Evolutionary conservation across 208 protist species (phyloP).

Genomic region (Leishmania aethiopica): DNA sequence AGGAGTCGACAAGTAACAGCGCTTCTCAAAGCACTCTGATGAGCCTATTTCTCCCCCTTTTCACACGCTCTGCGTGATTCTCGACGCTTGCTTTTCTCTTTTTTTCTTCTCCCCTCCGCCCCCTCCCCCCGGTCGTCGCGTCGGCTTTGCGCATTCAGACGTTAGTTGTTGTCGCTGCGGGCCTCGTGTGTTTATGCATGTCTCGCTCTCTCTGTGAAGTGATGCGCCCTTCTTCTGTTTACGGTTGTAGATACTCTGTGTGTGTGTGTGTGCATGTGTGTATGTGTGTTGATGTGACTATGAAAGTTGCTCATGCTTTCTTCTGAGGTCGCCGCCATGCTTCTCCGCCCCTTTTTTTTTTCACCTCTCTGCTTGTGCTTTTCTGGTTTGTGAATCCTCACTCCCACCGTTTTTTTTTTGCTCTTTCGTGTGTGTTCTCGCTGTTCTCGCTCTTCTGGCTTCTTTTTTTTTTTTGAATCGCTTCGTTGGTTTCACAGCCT

Average conservation of each 20-base stretch:
- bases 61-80: too few relatives aligned
- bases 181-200: background rate
- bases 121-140: background rate
- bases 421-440: background rate
- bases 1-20: background rate
- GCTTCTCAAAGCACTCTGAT: background rate
- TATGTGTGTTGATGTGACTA: background rate
- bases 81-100: background rate
- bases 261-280: background rate
- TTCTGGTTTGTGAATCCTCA: background rate
- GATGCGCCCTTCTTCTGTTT: too few relatives aligned
- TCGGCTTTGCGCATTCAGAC: too few relatives aligned
- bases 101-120: background rate
- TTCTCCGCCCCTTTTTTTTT: background rate
- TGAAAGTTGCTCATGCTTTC: background rate
- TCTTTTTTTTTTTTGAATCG: background rate
- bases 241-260: background rate
- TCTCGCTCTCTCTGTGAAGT: background rate
- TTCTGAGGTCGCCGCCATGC: background rate
- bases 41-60: background rate
- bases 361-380: background rate
- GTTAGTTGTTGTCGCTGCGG: background rate
- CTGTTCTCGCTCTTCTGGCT: background rate
- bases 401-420: background rate
- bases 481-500: too few relatives aligned